phyloP scores from a whole-genome alignment of 352 stramenopile species.

The Globisporangium cylindrosporum region DNA sequence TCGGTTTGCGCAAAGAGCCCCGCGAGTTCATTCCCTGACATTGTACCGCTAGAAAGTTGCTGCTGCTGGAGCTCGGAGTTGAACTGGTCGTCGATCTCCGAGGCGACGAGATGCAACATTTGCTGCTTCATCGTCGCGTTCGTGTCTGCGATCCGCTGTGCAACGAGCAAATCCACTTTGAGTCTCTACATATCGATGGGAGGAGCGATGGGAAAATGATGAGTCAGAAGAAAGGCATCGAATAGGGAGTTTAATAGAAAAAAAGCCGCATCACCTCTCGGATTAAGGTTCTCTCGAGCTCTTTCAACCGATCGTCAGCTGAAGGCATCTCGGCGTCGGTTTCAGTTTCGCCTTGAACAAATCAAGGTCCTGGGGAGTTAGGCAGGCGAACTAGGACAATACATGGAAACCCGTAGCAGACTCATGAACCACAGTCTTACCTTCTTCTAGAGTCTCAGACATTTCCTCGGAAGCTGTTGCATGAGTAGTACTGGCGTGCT shows the following conservation, averaged over 20 bases:
- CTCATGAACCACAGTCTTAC: background rate
- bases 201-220: background rate
- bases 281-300: conserved; percentile 56
- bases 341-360: conserved; percentile 6
- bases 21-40: conserved; percentile 44
- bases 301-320: conserved; percentile 27
- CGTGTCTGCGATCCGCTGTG: conserved; percentile 59
- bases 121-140: conserved; percentile 61
- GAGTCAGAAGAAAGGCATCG: background rate
- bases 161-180: conserved; percentile 75
- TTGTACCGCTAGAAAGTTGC: background rate
- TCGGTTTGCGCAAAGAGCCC: conserved; percentile 47
- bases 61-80: conserved; percentile 1
- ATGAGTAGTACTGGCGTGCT: conserved; percentile 13
- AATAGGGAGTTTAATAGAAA: background rate
- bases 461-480: background rate
- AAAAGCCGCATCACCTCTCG: conserved; percentile 39
- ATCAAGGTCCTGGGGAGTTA: background rate
- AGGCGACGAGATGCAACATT: conserved; percentile 56
- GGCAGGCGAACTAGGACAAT: background rate
- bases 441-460: background rate
- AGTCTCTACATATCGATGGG: conserved; percentile 33
- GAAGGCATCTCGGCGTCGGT: background rate
- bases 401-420: background rate
- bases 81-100: conserved; percentile 29